Percentiles rank a stretch among this genome's conserved stretches.
phyloP scores from a whole-genome alignment of 306 rosid genomes.

The Adenanthera pavonina region DNA sequence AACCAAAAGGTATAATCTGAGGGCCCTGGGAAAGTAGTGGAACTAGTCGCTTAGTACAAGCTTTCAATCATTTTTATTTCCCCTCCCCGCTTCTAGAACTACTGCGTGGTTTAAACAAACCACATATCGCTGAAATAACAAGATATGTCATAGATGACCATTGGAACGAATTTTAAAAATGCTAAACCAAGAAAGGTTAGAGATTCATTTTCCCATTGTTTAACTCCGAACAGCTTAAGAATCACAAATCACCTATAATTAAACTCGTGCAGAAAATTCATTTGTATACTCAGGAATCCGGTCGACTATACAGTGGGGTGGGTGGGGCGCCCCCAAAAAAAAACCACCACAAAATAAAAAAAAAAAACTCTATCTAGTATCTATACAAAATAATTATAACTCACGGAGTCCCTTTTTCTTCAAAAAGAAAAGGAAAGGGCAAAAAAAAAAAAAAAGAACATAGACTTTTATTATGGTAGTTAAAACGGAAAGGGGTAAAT shows the following conservation, averaged over 20 bases:
- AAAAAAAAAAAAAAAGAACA: neutral
- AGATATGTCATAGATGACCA: neutral
- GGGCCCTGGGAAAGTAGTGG: neutral
- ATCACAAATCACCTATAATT: neutral
- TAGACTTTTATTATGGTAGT: neutral
- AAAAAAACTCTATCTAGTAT: too few relatives aligned
- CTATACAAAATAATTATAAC: neutral
- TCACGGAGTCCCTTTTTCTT: neutral
- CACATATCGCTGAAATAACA: neutral
- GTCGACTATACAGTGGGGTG: neutral
- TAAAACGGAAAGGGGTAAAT: neutral
- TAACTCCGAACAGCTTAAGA: neutral
- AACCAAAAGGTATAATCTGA: neutral
- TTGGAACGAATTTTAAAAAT: neutral
- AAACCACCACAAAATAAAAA: too few relatives aligned
- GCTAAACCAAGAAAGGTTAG: neutral
- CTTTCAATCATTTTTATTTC: neutral
- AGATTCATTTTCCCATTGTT: neutral
- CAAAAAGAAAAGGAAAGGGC: neutral
- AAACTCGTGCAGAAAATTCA: neutral
- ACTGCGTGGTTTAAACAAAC: neutral
- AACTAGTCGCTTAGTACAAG: neutral
- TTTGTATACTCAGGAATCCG: neutral
- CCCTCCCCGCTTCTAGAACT: neutral
- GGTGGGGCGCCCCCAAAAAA: too few relatives aligned